These are phyloP conservation scores for Fremontodendron californicum DNA, from an alignment of 345 rosid species.

Conservation along the genomic window DNA sequence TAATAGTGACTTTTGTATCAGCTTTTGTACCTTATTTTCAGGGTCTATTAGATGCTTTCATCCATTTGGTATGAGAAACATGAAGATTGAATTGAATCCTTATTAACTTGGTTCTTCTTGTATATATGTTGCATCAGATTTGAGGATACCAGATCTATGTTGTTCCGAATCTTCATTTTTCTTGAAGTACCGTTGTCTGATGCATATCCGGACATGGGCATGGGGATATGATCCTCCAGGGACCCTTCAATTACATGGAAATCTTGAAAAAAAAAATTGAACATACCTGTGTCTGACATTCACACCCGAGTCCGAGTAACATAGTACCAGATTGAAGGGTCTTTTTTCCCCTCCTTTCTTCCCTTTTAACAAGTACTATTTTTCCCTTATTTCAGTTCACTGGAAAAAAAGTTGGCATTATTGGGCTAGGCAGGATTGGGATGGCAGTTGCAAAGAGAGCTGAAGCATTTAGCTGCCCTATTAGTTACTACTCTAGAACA, in stretches of 20 bases:
- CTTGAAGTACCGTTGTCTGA: too few relatives aligned
- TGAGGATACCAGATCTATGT: not conserved
- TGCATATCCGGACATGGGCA: too few relatives aligned
- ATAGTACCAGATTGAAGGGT: too few relatives aligned
- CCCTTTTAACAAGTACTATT: not conserved
- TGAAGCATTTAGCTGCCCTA: conserved; percentile 63
- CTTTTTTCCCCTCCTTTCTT: too few relatives aligned
- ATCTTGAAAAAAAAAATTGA: too few relatives aligned
- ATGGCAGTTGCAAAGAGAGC: conserved; percentile 65
- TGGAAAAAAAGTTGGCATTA: conserved; percentile 62
- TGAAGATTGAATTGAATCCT: not conserved
- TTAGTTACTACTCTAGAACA: conserved; percentile 53
- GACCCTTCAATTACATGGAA: too few relatives aligned
- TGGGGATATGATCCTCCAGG: too few relatives aligned
- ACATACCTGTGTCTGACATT: too few relatives aligned
- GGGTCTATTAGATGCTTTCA: not conserved
- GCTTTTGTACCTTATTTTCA: not conserved
- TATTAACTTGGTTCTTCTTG: not conserved
- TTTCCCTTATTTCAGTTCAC: conserved; percentile 44
- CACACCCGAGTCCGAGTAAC: too few relatives aligned
- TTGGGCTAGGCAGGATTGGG: conserved; percentile 74
- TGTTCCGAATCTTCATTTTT: too few relatives aligned
- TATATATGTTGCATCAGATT: not conserved
- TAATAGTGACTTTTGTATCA: not conserved
- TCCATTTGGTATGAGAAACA: not conserved